These are phyloP conservation scores for Collybia mongolica DNA, from an alignment of 768 basidiomycete genomes.

Conservation along the genomic window DNA sequence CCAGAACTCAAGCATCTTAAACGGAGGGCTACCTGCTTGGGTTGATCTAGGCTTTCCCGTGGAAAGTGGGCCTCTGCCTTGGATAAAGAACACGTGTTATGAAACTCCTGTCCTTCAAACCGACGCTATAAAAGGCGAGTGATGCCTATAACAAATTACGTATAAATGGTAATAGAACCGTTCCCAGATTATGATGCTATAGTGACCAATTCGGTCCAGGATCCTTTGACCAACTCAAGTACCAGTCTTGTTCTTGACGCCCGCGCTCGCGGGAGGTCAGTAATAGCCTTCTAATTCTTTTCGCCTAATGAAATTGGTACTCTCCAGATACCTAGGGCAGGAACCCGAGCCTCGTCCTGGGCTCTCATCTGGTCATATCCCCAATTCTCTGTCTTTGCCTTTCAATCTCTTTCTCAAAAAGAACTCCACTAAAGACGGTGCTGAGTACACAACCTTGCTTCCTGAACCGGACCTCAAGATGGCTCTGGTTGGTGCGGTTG, in stretches of 20 bases:
- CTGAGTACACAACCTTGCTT: conserved; percentile 59
- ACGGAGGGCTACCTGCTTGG: conserved; percentile 93
- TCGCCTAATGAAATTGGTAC: not conserved
- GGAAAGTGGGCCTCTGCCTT: conserved; percentile 34
- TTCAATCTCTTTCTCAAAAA: conserved; percentile 72
- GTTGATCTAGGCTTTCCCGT: conserved; percentile 60
- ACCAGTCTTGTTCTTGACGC: conserved; percentile 86
- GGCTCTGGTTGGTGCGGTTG: conserved; percentile 64
- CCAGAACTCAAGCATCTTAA: conserved; percentile 77
- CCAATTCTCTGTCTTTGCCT: conserved; percentile 80
- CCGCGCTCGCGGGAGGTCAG: conserved; percentile 76
- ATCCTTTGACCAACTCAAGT: conserved; percentile 38
- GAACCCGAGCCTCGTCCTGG: conserved; percentile 90
- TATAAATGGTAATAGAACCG: too few species aligned
- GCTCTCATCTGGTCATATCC: conserved; percentile 90
- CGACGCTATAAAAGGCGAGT: conserved; percentile 53
- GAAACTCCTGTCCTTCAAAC: conserved; percentile 50
- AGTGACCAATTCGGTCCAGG: conserved; percentile 60
- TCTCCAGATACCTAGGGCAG: conserved; percentile 67
- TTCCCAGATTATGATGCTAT: conserved; percentile 77
- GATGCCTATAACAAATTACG: too few species aligned
- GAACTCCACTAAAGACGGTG: conserved; percentile 33
- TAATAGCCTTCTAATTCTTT: conserved; percentile 4
- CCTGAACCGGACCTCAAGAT: conserved; percentile 54
- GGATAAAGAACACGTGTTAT: conserved; percentile 37